Base-by-base conservation (phyloP, 768 basidiomycete species). In the Cystofilobasidium ferigula region DNA sequence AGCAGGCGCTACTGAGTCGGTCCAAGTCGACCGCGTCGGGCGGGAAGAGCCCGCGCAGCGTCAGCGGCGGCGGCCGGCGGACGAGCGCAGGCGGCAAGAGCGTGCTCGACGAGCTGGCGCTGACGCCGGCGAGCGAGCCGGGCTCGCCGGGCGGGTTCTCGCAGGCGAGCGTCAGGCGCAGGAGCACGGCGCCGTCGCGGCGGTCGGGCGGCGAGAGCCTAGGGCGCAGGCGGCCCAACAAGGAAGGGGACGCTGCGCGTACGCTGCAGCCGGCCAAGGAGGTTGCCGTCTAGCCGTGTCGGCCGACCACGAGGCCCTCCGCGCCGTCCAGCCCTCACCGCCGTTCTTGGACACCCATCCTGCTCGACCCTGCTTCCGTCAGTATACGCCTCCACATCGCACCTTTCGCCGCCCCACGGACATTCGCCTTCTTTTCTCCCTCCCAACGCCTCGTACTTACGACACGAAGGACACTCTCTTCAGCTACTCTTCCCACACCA, bases 21-120 rank as follows among this genome's bases (percentile, higher is more conserved):
- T 57, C 61, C 6, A 68, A 62, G 42, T 57, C 57, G 20, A 62
- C 60, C n/a, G 30, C 61, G 18, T 54, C 38, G 38, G 22, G 38
- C 35, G 45, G 26, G 3, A 51, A 30, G 40, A 53, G 34, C 35
- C 56, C 34, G 26, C 51, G 51, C n/a, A n/a, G n/a, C n/a, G n/a
- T n/a, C n/a, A n/a, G n/a, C n/a, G n/a, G n/a, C 28, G 51, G 28
- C 12, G n/a, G 30, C 28, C 51, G 51, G 30, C 26, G 51, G 18
- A 8, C 30, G 51, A 54, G 45, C 45, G 45, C n/a, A n/a, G n/a
- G 47, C 47, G 47, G 51, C 51, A 54, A 54, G 51, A 10, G 28
- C 30, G 51, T 32, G 28, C 30, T 32, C 28, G 51, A 54, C 30
- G 51, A 54, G 28, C 30, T 54, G 14, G 14, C 12, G 9, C 30